phyloP scores from a whole-genome alignment of 2,329 filamentous ascomycete species.

The Alternaria gansuensis region DNA sequence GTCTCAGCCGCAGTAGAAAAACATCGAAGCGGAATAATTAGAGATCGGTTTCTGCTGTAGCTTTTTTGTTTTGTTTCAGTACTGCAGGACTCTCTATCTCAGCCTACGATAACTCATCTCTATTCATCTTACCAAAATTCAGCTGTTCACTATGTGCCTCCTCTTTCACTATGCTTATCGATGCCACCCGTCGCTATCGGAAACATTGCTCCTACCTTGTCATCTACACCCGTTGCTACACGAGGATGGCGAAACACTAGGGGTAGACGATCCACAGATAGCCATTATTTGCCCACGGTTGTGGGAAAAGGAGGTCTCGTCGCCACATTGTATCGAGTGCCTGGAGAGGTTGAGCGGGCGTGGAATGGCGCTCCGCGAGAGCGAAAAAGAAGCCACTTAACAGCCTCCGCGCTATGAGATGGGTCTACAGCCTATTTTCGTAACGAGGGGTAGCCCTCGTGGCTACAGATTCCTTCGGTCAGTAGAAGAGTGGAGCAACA shows the following conservation, averaged over 20 bases:
- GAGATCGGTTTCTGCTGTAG: background rate
- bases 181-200: conserved; percentile 26
- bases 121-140: background rate
- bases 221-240: conserved; percentile 9
- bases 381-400: background rate
- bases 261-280: conserved; percentile 17
- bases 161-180: conserved; percentile 29
- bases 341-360: conserved; percentile 2
- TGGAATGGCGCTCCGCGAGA: conserved; percentile 6
- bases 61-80: background rate
- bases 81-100: background rate
- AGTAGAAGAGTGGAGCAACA: background rate
- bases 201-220: conserved; percentile 32
- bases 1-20: conserved; percentile 1
- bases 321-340: conserved; percentile 32
- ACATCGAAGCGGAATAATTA: background rate
- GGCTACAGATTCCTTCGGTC: background rate
- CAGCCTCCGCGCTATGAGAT: background rate
- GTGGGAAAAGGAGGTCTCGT: conserved; percentile 32
- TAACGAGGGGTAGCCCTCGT: background rate
- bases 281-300: conserved; percentile 23
- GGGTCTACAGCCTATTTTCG: background rate
- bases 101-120: background rate
- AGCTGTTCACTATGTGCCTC: conserved; percentile 26
- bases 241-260: background rate